These are phyloP conservation scores for Gnomoniopsis sp. DNA, from an alignment of 2,329 filamentous ascomycete genomes.

Conservation along the genomic window DNA sequence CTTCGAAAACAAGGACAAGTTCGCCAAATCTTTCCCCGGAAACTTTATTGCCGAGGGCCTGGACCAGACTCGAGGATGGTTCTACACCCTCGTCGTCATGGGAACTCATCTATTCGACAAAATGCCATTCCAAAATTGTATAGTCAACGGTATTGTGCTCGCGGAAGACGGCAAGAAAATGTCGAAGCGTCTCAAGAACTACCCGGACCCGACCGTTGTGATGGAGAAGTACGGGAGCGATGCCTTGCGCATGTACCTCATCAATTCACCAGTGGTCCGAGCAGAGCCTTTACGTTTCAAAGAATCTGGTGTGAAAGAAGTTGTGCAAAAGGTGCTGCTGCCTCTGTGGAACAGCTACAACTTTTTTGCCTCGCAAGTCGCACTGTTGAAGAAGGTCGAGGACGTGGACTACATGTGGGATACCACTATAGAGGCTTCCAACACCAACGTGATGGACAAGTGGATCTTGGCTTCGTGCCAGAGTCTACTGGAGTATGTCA, in stretches of 20 bases:
- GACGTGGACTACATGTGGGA: constrained; percentile 76
- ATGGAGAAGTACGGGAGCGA: constrained; percentile 90
- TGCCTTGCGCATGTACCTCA: constrained; percentile 89
- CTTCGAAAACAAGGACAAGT: constrained; percentile 81
- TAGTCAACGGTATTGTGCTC: constrained; percentile 93
- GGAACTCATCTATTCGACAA: constrained; percentile 83
- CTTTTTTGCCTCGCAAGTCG: constrained; percentile 88
- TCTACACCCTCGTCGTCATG: constrained; percentile 86
- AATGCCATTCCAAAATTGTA: constrained; percentile 88
- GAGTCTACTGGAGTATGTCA: constrained; percentile 85
- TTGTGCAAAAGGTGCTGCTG: constrained; percentile 85
- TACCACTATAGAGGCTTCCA: constrained; percentile 68
- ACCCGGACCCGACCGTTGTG: constrained; percentile 79
- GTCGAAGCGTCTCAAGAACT: constrained; percentile 96
- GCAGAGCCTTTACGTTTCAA: constrained; percentile 90
- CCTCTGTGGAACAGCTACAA: constrained; percentile 97
- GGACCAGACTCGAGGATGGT: constrained; percentile 95
- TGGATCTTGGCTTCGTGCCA: constrained; percentile 95
- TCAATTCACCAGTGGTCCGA: constrained; percentile 92
- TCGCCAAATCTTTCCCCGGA: constrained; percentile 78
- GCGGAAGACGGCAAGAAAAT: constrained; percentile 98
- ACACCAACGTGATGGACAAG: constrained; percentile 90
- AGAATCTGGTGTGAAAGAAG: constrained; percentile 88
- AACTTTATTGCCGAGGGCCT: constrained; percentile 86
- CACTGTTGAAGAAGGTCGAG: constrained; percentile 81